Conservation (phyloP, 2,329 filamentous ascomycete species). For the Stagonosporopsis rhizophila region DNA sequence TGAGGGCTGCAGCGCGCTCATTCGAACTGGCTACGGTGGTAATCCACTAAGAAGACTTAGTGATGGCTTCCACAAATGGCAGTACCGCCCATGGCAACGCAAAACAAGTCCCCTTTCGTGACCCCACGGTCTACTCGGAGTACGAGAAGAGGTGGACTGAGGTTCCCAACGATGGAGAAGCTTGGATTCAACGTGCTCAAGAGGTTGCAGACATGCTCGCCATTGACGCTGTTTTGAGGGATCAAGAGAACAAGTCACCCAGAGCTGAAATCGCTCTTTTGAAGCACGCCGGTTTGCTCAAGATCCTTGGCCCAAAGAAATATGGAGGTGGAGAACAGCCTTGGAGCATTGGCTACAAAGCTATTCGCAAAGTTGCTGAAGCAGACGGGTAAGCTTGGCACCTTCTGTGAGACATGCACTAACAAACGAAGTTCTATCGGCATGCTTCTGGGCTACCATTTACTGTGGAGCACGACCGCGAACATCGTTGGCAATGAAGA, state of each 20-base stretch:
- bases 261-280: conserved; percentile 59
- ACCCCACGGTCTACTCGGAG: conserved; percentile 52
- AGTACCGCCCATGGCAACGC: conserved; percentile 21
- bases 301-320: conserved; percentile 58
- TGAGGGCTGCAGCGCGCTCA: neutral
- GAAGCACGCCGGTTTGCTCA: conserved; percentile 60
- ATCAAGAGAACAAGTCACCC: conserved; percentile 62
- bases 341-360: conserved; percentile 65
- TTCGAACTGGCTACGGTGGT: neutral
- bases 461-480: conserved; percentile 69
- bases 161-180: conserved; percentile 51
- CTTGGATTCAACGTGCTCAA: conserved; percentile 59
- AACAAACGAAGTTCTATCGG: conserved; percentile 58
- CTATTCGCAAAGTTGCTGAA: conserved; percentile 68
- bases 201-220: conserved; percentile 59
- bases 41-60: neutral
- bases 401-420: neutral
- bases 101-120: conserved; percentile 25
- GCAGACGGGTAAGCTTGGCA: conserved; percentile 60
- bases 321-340: conserved; percentile 62
- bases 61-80: conserved; percentile 22
- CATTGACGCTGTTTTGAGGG: conserved; percentile 56
- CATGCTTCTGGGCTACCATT: conserved; percentile 70
- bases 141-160: conserved; percentile 49
- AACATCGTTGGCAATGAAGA: conserved; percentile 66